Base-by-base conservation (phyloP, 2,329 filamentous ascomycete genomes). In the Intubia oerlemansii region DNA sequence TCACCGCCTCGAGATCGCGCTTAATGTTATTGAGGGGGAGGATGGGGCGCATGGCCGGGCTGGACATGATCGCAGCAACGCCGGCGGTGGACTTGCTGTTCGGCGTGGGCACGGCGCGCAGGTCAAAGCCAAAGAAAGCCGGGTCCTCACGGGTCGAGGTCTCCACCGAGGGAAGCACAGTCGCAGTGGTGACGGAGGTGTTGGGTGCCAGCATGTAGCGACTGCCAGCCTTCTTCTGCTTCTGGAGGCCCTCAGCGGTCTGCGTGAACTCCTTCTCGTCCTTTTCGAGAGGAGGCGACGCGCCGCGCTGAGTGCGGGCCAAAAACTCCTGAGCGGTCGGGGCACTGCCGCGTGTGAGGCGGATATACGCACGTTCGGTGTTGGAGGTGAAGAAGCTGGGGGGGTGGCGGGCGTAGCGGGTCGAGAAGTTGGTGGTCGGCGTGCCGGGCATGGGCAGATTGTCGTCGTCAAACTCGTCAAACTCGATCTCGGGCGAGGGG, bases 261-360 rank as follows among this genome's bases (percentile, higher is more conserved):
- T 91, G 80, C 6, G 85, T 93, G 45, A 98, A 98, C 50, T 95
- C 88, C 44, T 77, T 79, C 57, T 95, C 85, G 41, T 95, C 85
- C 42, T 78, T 81, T 53, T 95, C 85, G 21, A 95, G 60, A 11
- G 82, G 81, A 29, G 85, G 84, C 37, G 80, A 88, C 15, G 76
- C 70, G n/a, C 74, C 76, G 34, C 78, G 70, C 35, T 70, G 62
- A 41, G 49, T 30, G 42, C 50, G 43, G 18, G 43, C 42, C 25
- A n/a, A n/a, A n/a, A n/a, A n/a, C n/a, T n/a, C n/a, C n/a, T n/a
- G n/a, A n/a, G n/a, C n/a, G n/a, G n/a, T n/a, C n/a, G n/a, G n/a
- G n/a, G n/a, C n/a, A n/a, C n/a, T n/a, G n/a, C n/a, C n/a, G n/a
- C n/a, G n/a, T n/a, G n/a, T n/a, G n/a, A n/a, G n/a, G n/a, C n/a